A percentile compares a stretch with the other conserved stretches of the same genome.
phyloP scores from a whole-genome alignment of 192 early-diverging fungal species.

The Coemansia sp. region DNA sequence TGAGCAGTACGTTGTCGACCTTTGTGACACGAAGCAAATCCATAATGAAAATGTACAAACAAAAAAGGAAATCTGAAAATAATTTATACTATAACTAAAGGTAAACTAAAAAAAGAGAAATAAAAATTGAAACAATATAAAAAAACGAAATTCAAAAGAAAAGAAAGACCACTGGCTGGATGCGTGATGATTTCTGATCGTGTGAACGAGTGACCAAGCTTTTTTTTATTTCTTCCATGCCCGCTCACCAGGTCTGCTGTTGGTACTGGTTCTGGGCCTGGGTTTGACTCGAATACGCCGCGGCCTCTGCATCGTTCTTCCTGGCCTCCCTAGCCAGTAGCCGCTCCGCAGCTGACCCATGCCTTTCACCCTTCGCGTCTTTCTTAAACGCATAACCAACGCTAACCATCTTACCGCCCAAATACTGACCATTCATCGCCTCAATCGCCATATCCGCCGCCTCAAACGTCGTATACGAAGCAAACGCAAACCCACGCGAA shows the following conservation, averaged over 20 bases:
- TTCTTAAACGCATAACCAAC: constrained; percentile 97
- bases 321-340: constrained; percentile 85
- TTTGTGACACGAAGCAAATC: constrained; percentile 28
- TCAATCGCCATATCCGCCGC: constrained; percentile 95
- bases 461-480: constrained; percentile 91
- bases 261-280: constrained; percentile 2
- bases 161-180: no score
- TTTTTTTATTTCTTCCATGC: no score
- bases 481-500: constrained; percentile 92
- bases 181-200: no score
- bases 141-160: background rate
- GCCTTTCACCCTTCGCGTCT: constrained; percentile 95
- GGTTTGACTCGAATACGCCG: background rate
- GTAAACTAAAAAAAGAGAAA: constrained; percentile 8
- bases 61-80: constrained; percentile 4
- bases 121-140: constrained; percentile 1
- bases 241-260: background rate
- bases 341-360: constrained; percentile 91
- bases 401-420: constrained; percentile 89
- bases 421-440: constrained; percentile 96
- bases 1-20: constrained; percentile 45
- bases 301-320: constrained; percentile 63
- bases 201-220: no score
- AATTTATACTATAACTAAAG: background rate
- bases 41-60: constrained; percentile 15